phyloP scores from a whole-genome alignment of 2,329 filamentous ascomycete species.

The Aspergillus flavus region DNA sequence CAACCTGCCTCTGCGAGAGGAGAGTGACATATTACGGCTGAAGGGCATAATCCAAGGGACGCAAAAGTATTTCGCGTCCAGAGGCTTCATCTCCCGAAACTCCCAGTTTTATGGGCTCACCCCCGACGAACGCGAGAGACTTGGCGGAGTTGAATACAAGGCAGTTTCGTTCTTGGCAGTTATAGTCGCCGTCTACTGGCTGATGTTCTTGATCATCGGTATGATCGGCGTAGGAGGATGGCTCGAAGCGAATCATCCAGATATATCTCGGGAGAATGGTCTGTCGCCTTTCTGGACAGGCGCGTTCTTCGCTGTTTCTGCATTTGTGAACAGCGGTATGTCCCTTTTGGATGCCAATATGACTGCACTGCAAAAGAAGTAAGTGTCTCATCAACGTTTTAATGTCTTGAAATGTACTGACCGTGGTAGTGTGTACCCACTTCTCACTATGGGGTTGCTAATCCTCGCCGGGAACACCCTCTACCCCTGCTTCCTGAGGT shows the following conservation, averaged over 20 bases:
- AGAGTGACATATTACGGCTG: constrained; percentile 22
- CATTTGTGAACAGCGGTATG: constrained; percentile 60
- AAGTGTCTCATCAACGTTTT: not conserved
- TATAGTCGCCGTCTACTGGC: constrained; percentile 49
- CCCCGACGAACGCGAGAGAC: constrained; percentile 43
- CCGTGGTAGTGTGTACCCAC: constrained; percentile 36
- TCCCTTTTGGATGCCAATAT: constrained; percentile 57
- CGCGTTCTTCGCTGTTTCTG: constrained; percentile 56
- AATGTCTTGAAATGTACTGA: constrained; percentile 9
- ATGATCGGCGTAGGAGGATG: constrained; percentile 52
- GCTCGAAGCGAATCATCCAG: constrained; percentile 45
- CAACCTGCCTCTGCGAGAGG: constrained; percentile 19
- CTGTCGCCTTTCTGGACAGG: constrained; percentile 53
- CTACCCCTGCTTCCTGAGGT: constrained; percentile 65
- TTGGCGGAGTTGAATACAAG: constrained; percentile 49
- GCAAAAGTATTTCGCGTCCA: constrained; percentile 35
- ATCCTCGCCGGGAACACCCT: constrained; percentile 68
- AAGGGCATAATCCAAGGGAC: constrained; percentile 30
- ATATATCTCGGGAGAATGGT: constrained; percentile 47
- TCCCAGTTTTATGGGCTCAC: constrained; percentile 54
- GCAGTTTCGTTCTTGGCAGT: constrained; percentile 39
- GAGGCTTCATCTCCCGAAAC: constrained; percentile 46
- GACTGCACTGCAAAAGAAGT: constrained; percentile 47
- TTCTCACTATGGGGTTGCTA: constrained; percentile 56
- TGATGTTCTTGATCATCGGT: constrained; percentile 50